Evolutionary conservation across 192 early-diverging fungal genomes (phyloP), one percentile per base, ranked within the genome.

Genomic region (Coemansia javaensis): DNA sequence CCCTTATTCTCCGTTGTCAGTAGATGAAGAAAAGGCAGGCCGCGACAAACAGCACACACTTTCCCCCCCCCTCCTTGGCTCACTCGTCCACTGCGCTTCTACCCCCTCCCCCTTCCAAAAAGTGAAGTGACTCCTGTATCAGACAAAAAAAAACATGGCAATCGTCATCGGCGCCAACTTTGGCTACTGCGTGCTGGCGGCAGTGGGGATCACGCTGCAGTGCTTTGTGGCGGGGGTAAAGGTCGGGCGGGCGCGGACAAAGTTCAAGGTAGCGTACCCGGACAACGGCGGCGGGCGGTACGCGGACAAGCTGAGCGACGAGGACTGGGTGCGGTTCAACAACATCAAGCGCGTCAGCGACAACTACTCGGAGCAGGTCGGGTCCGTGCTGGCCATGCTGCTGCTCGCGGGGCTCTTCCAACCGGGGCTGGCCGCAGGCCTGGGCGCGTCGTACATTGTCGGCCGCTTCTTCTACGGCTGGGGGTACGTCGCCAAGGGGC

Each of bases 301-400:
- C 15, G 23, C 77, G 7, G 64, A 53, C 49, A 78, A 78, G 45
- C 59, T 78, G 23, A 56, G 27, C 17, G 77, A 78, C 21, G 59
- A 65, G 32, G 70, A 78, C 33, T 78, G 77, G 77, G 21, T 55
- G 3, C 42, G 20, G 1, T 78, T 78, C 46, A 78, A 78, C 66
- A 70, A 63, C 38, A 45, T 69, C 49, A 68, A 78, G 58, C 65
- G 77, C 8, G 59, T 56, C 3, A 75, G 67, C 67, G 63, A 67
- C 20, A 71, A 79, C 46, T 79, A 79, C 54, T 39, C 34, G 21
- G 77, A 79, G 56, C 50, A 63, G 21, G 21, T 75, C 7, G 53
- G 59, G 14, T 18, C 47, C 12, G 61, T 64, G 0, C 57, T 68
- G 21, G 23, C 45, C 3, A 56, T 59, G 37, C 53, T 75, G 21